Conservation (phyloP, 2,329 filamentous ascomycete genomes). For the Fusarium chuoi region DNA sequence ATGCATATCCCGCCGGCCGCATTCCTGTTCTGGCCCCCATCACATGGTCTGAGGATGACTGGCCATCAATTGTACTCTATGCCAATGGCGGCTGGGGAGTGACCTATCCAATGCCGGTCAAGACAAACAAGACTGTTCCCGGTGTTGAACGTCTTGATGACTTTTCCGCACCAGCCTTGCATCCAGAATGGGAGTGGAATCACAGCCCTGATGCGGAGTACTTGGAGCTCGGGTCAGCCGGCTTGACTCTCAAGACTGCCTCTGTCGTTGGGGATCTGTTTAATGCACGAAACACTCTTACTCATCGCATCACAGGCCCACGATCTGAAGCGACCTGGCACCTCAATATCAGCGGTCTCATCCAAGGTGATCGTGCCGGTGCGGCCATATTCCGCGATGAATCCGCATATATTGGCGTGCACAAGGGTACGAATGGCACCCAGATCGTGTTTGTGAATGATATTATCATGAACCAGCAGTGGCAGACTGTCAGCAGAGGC, state of each 20-base stretch:
- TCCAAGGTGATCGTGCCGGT: background rate
- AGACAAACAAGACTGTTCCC: background rate
- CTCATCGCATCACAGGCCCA: background rate
- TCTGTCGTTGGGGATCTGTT: background rate
- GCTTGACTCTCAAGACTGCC: background rate
- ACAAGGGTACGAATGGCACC: background rate
- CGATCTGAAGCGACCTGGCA: background rate
- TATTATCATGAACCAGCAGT: background rate
- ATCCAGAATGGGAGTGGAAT: background rate
- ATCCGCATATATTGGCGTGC: background rate
- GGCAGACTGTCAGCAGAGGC: background rate
- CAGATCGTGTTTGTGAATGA: background rate
- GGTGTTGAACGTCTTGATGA: background rate
- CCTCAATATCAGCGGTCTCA: background rate
- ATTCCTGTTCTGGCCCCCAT: background rate
- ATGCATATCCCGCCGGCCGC: background rate
- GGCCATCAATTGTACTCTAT: background rate
- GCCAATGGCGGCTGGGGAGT: background rate
- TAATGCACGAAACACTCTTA: background rate
- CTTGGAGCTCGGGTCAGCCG: background rate
- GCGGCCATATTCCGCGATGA: background rate
- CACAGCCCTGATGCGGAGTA: background rate
- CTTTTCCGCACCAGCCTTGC: background rate
- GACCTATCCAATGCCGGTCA: background rate
- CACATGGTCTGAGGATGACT: background rate